These are phyloP conservation scores for Pseudozyma thailandica DNA, from an alignment of 1,284 basidiomycete species.

Conservation along the genomic window DNA sequence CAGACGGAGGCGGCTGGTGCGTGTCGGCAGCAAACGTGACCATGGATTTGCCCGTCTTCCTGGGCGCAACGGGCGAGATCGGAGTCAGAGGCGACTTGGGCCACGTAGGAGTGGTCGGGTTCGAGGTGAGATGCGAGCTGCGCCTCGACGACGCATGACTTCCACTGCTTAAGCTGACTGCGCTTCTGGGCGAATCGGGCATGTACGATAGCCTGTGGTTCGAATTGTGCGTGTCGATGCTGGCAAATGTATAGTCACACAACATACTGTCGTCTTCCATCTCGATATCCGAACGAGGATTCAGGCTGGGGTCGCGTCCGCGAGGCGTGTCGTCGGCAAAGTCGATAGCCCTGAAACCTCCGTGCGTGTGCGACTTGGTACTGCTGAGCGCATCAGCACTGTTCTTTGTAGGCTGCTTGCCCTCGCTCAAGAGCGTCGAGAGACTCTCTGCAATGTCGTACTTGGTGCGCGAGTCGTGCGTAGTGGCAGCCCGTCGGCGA, in stretches of 20 bases:
- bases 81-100: conserved; percentile 41
- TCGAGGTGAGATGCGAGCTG: conserved; percentile 32
- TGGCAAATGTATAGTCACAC: conserved; percentile 37
- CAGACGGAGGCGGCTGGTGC: conserved; percentile 6
- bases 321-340: conserved; percentile 45
- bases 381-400: conserved; percentile 1
- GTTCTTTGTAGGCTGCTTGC: conserved; percentile 20
- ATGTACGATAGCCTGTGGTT: conserved; percentile 29
- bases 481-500: conserved; percentile 14
- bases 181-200: conserved; percentile 26
- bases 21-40: conserved; percentile 28
- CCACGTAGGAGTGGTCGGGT: conserved; percentile 32
- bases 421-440: conserved; percentile 23
- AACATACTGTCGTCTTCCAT: conserved; percentile 39
- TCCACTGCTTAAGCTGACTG: conserved; percentile 10
- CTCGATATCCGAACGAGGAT: conserved; percentile 8
- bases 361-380: not conserved
- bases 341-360: conserved; percentile 35
- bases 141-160: conserved; percentile 21
- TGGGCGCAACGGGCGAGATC: conserved; percentile 13
- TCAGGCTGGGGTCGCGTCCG: conserved; percentile 24
- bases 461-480: conserved; percentile 27
- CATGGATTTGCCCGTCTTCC: conserved; percentile 9
- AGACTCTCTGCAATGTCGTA: conserved; percentile 36
- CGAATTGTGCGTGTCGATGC: conserved; percentile 18